Evolutionary conservation across 805 yeast species (phyloP), one percentile per base, ranked within the genome.

Genomic region (Lachancea nothofagi): DNA sequence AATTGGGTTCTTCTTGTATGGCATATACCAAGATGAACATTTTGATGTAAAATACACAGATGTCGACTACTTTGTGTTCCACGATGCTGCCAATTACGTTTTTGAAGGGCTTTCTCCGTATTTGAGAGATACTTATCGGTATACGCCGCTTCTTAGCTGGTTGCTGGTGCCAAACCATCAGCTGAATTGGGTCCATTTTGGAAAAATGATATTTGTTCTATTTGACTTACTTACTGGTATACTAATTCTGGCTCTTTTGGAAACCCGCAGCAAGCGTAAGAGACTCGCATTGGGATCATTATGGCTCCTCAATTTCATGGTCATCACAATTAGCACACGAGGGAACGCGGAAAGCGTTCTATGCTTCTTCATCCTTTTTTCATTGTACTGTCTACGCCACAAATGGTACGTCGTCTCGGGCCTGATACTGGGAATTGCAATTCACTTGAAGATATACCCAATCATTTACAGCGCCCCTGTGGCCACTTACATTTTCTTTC

Each of bases 231-330:
- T 85, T 1, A 87, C 97, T 0, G 98, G 97, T 0, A 56, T 68
- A 29, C 57, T 88, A 30, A 69, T 78, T 46, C 53, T 75, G 50
- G 58, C 62, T 43, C 53, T 73, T 5, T 57, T 76, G 40, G 48
- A 64, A 21, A 41, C 33, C 20, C 29, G 47, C 9, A 24, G 13
- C 40, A 44, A 21, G 31, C 31, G 51, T 5, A 66, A 64, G 33
- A 66, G 68, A n/a, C 42, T 72, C 9, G 47, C 67, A 5, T 66
- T 78, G 29, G 60, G 79, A 9, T 61, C 81, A 2, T 64, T 90
- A 4, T 93, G 97, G 97, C 68, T 93, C 14, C 68, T 87, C 49
- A 93, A 93, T 57, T 97, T 98, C 12, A 84, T 93, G 93, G 97
- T 89, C 0, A 77, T 82, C 23, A 87, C 95, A 1, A 93, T 93